Evolutionary conservation across 441 rosid species (phyloP).

Genomic region (Mallotus japonicus): DNA sequence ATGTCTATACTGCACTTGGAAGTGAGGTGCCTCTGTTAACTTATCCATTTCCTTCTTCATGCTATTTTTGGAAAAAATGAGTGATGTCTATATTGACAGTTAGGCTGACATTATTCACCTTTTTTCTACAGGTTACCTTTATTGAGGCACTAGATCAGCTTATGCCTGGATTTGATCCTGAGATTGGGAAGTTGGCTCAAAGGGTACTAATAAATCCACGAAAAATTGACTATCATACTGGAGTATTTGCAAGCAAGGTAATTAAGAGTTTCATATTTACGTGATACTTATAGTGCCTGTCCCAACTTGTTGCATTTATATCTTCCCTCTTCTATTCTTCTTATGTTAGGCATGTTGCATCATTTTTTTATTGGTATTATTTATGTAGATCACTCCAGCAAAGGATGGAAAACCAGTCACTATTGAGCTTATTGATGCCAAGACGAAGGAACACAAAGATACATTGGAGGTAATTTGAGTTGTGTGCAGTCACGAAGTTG

Average conservation of each 20-base stretch:
- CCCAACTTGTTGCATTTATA: slow-evolving; percentile 8
- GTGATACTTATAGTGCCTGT: background rate
- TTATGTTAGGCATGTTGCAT: background rate
- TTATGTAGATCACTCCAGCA: slow-evolving; percentile 85
- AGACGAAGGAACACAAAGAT: slow-evolving; percentile 86
- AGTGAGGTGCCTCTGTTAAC: slow-evolving; percentile 64
- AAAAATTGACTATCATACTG: slow-evolving; percentile 87
- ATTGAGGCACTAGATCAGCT: slow-evolving; percentile 96
- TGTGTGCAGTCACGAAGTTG: background rate
- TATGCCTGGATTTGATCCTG: slow-evolving; percentile 99
- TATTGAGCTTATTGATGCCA: slow-evolving; percentile 97
- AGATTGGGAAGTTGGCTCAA: slow-evolving; percentile 94
- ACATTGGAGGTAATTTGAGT: slow-evolving; percentile 69
- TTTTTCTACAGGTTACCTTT: slow-evolving; percentile 72
- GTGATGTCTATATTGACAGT: background rate
- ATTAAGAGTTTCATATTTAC: slow-evolving; percentile 7
- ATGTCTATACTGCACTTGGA: slow-evolving; percentile 97
- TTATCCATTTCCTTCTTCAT: background rate
- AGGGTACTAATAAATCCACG: slow-evolving; percentile 91
- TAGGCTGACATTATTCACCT: background rate
- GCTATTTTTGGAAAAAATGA: background rate
- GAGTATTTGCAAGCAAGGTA: slow-evolving; percentile 95
- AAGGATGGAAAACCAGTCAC: slow-evolving; percentile 89
- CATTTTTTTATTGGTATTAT: slow-evolving; percentile 14
- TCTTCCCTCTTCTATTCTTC: slow-evolving; percentile 2